Conservation (phyloP, 2,329 filamentous ascomycete species). For the Talaromyces sp. region DNA sequence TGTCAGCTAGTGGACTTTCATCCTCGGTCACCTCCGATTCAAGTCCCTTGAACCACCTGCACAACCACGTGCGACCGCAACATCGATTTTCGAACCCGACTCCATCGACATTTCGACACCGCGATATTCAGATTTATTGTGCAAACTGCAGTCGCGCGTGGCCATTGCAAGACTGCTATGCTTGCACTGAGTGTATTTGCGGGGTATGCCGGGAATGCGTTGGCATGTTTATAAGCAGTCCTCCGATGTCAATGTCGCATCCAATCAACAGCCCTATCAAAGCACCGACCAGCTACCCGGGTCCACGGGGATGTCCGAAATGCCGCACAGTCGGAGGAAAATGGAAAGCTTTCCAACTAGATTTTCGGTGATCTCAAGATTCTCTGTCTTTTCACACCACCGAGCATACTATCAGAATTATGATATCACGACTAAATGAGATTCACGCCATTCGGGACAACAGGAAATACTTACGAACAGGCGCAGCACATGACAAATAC, state of each 20-base stretch:
- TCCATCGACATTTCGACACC: conserved; percentile 49
- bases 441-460: neutral
- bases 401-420: conserved; percentile 1
- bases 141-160: conserved; percentile 78
- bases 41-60: conserved; percentile 49
- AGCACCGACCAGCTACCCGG: conserved; percentile 37
- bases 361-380: conserved; percentile 38
- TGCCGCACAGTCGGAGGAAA: conserved; percentile 45
- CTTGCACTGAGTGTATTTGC: conserved; percentile 94
- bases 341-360: conserved; percentile 49
- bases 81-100: conserved; percentile 48
- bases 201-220: conserved; percentile 87
- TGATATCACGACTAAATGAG: conserved; percentile 14
- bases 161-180: conserved; percentile 76
- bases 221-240: conserved; percentile 42
- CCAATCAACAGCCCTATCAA: conserved; percentile 33
- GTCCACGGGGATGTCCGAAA: conserved; percentile 43
- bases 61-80: conserved; percentile 32
- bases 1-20: conserved; percentile 60
- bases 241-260: conserved; percentile 38
- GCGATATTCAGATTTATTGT: conserved; percentile 80
- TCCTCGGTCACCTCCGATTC: conserved; percentile 69
- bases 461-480: conserved; percentile 9
- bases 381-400: neutral
- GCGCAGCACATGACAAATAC: neutral